phyloP scores from a whole-genome alignment of 495 filamentous ascomycete genomes.

The Penicillium herquei region DNA sequence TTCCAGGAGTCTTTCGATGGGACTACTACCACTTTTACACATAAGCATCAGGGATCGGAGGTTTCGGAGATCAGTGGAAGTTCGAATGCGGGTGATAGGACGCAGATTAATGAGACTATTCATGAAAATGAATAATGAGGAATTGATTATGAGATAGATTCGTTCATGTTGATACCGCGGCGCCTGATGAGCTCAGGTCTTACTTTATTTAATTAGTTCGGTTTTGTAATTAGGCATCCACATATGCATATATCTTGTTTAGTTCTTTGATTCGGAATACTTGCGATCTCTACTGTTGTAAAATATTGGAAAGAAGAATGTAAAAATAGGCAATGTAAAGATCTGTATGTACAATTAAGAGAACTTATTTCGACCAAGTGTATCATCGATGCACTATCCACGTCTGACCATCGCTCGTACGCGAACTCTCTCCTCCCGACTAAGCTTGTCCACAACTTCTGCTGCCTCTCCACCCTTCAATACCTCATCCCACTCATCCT shows the following conservation, averaged over 20 bases:
- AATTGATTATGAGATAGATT: not conserved
- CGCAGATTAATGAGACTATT: not conserved
- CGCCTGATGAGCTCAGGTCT: too few species aligned
- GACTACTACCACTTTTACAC: not conserved
- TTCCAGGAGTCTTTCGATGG: slow-evolving; percentile 13
- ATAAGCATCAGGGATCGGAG: slow-evolving; percentile 15
- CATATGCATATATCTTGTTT: too few species aligned
- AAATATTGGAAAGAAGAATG: too few species aligned
- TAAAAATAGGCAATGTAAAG: too few species aligned
- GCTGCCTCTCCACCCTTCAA: slow-evolving; percentile 39
- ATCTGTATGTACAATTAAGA: too few species aligned
- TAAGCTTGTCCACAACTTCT: slow-evolving; percentile 49
- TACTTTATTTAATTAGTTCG: too few species aligned
- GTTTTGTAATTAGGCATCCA: too few species aligned
- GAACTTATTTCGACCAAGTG: too few species aligned
- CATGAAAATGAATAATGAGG: slow-evolving; percentile 15
- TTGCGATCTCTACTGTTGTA: too few species aligned
- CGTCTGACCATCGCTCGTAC: slow-evolving; percentile 57
- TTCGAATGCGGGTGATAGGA: slow-evolving; percentile 3
- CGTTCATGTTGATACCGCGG: too few species aligned
- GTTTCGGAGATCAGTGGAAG: slow-evolving; percentile 10
- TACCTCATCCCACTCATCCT: slow-evolving; percentile 92
- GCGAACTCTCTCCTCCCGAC: slow-evolving; percentile 59
- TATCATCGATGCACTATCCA: not conserved
- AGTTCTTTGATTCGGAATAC: too few species aligned